Conservation (phyloP, 2,329 filamentous ascomycete species). For the Aspergillus sp. region DNA sequence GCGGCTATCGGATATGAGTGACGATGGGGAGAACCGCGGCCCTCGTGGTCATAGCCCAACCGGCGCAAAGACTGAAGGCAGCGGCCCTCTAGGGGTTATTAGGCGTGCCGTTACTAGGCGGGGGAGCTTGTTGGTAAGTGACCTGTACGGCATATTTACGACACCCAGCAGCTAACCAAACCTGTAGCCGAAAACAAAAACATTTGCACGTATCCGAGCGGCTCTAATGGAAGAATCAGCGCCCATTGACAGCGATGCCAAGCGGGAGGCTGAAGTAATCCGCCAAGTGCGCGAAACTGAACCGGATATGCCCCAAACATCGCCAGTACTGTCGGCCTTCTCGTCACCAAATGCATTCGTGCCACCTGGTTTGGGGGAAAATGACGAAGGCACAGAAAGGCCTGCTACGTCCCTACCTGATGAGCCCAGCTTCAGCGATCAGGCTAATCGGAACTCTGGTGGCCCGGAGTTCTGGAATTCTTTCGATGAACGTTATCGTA, state of each 20-base stretch:
- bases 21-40: slow-evolving; percentile 65
- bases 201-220: slow-evolving; percentile 88
- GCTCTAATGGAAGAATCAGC: slow-evolving; percentile 84
- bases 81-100: slow-evolving; percentile 72
- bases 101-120: slow-evolving; percentile 79
- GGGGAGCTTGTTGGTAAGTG: slow-evolving; percentile 79
- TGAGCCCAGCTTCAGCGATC: slow-evolving; percentile 72
- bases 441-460: slow-evolving; percentile 69
- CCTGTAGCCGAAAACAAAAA: slow-evolving; percentile 85
- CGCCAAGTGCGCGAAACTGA: slow-evolving; percentile 93
- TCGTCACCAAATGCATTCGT: slow-evolving; percentile 52
- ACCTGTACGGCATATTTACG: neutral
- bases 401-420: slow-evolving; percentile 47
- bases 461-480: slow-evolving; percentile 77
- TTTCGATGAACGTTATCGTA: slow-evolving; percentile 67
- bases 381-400: slow-evolving; percentile 25
- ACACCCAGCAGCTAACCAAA: slow-evolving; percentile 1
- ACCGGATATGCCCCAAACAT: slow-evolving; percentile 54
- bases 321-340: slow-evolving; percentile 40
- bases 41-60: slow-evolving; percentile 37
- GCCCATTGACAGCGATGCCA: slow-evolving; percentile 83
- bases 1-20: slow-evolving; percentile 75
- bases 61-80: slow-evolving; percentile 38
- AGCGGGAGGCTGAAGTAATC: slow-evolving; percentile 91
- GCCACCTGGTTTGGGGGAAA: slow-evolving; percentile 13